phyloP scores from a whole-genome alignment of 148 eudicot species.

The Chenopodium quinoa region DNA sequence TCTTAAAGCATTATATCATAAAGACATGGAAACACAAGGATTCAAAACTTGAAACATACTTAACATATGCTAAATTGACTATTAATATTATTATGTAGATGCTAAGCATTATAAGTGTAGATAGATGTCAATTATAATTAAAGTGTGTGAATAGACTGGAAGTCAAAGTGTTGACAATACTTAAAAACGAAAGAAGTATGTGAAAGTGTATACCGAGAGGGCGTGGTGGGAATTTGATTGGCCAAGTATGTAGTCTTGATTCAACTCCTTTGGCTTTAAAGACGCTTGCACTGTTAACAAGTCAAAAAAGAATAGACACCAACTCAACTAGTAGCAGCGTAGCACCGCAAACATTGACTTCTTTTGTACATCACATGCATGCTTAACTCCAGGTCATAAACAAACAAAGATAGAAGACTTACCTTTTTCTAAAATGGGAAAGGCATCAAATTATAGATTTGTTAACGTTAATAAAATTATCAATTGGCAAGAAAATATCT shows the following conservation, averaged over 20 bases:
- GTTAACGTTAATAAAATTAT: too few relatives aligned
- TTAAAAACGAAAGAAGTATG: too few relatives aligned
- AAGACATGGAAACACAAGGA: too few relatives aligned
- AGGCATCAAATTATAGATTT: not conserved
- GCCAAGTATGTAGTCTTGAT: slow-evolving; percentile 14
- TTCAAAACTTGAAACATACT: too few relatives aligned
- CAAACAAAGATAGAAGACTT: not conserved
- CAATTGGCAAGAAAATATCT: too few relatives aligned
- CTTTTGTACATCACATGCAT: slow-evolving; percentile 12
- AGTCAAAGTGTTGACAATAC: too few relatives aligned
- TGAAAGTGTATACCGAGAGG: not conserved
- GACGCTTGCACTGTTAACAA: slow-evolving; percentile 2
- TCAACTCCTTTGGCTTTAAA: slow-evolving; percentile 1
- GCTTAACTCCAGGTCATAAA: not conserved
- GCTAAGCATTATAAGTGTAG: too few relatives aligned
- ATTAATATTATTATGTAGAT: too few relatives aligned
- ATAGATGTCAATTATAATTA: too few relatives aligned
- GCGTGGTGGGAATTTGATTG: not conserved
- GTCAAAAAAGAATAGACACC: slow-evolving; percentile 24
- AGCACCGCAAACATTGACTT: slow-evolving; percentile 14
- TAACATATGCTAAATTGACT: too few relatives aligned
- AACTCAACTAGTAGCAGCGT: not conserved
- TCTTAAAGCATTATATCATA: too few relatives aligned
- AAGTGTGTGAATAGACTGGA: too few relatives aligned
- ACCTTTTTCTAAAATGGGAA: slow-evolving; percentile 21